These are phyloP conservation scores for Trichoderma cornu-damae DNA, from an alignment of 2,329 filamentous ascomycete genomes.

Conservation along the genomic window DNA sequence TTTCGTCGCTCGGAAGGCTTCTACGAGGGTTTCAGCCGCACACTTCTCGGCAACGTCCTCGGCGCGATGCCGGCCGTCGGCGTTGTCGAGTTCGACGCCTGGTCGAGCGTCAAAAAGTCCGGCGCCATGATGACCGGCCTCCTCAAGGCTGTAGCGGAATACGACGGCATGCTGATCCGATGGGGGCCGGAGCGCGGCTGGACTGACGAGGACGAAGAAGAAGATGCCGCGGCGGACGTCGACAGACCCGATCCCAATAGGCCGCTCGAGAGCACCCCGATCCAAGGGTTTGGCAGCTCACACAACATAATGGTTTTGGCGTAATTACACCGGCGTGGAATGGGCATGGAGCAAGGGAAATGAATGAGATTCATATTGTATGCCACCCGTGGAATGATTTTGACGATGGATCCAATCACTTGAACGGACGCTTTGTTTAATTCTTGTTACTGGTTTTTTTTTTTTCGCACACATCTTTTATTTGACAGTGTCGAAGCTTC, in stretches of 20 bases:
- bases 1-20: conserved; percentile 62
- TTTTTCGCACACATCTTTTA: not conserved
- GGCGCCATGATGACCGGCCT: conserved; percentile 61
- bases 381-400: conserved; percentile 5
- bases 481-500: not conserved
- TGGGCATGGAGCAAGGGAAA: conserved; percentile 8
- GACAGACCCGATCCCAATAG: conserved; percentile 1
- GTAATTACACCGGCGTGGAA: conserved; percentile 9
- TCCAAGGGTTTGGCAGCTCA: conserved; percentile 19
- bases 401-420: conserved; percentile 12
- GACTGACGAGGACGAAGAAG: conserved; percentile 47
- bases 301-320: conserved; percentile 22
- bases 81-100: conserved; percentile 65
- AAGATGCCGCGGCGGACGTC: not conserved
- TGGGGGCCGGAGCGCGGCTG: conserved; percentile 67
- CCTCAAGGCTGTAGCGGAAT: conserved; percentile 45
- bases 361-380: not conserved
- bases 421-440: conserved; percentile 2
- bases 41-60: conserved; percentile 54
- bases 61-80: conserved; percentile 51
- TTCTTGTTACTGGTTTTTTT: not conserved
- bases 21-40: conserved; percentile 62
- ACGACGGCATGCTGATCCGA: conserved; percentile 45
- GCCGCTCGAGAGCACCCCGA: conserved; percentile 14
- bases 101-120: conserved; percentile 57